phyloP scores from a whole-genome alignment of 164 flowering plant genomes.

The Aristolochia contorta region DNA sequence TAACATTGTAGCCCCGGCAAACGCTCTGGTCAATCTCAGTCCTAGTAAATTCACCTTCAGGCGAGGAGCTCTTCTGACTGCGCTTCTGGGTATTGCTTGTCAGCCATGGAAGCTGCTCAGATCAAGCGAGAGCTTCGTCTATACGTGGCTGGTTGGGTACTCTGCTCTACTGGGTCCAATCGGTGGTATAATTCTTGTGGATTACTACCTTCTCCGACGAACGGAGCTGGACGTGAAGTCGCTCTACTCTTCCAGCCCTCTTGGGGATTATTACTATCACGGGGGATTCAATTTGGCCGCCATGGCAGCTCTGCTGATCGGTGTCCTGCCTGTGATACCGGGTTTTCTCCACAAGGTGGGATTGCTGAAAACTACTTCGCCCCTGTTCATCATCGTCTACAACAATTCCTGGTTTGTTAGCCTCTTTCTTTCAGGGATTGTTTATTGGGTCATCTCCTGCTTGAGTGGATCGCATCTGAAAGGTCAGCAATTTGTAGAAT shows the following conservation, averaged over 20 bases:
- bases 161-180: constrained; percentile 83
- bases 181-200: constrained; percentile 64
- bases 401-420: constrained; percentile 88
- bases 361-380: constrained; percentile 26
- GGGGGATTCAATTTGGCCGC: constrained; percentile 72
- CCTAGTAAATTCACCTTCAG: constrained; percentile 65
- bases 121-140: constrained; percentile 87
- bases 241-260: constrained; percentile 48
- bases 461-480: constrained; percentile 15
- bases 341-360: constrained; percentile 82
- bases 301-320: constrained; percentile 42
- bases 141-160: constrained; percentile 91
- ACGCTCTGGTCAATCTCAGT: constrained; percentile 75
- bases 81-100: constrained; percentile 64
- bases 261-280: constrained; percentile 55
- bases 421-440: constrained; percentile 50
- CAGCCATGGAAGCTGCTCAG: constrained; percentile 90
- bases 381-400: constrained; percentile 36
- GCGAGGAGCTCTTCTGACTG: constrained; percentile 77
- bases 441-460: constrained; percentile 45
- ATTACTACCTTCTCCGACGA: constrained; percentile 56
- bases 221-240: constrained; percentile 38
- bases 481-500: neutral
- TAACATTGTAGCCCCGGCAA: constrained; percentile 91
- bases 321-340: constrained; percentile 77